Conservation (phyloP, 805 yeast species). For the Nadsonia fulvescens region DNA sequence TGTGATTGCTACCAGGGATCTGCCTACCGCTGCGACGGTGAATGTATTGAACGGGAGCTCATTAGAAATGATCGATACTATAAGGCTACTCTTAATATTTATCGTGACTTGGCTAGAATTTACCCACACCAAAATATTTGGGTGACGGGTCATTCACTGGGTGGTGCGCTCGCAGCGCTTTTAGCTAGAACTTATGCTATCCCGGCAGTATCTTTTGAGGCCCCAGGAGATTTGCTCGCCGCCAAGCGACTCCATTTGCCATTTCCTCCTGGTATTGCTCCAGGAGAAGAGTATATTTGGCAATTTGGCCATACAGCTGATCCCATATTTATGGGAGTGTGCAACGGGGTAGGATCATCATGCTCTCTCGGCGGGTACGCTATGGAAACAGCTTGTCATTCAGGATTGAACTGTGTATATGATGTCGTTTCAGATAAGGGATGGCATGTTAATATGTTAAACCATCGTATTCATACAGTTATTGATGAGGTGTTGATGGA, state of each 20-base stretch:
- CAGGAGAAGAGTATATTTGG: slow-evolving; percentile 69
- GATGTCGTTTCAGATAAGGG: slow-evolving; percentile 81
- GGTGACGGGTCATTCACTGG: slow-evolving; percentile 91
- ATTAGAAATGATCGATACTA: slow-evolving; percentile 65
- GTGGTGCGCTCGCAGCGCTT: slow-evolving; percentile 70
- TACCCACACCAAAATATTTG: slow-evolving; percentile 59
- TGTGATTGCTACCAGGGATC: slow-evolving; percentile 75
- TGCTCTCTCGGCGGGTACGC: slow-evolving; percentile 93
- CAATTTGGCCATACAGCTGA: slow-evolving; percentile 95
- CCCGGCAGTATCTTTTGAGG: slow-evolving; percentile 80
- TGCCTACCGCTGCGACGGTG: slow-evolving; percentile 75
- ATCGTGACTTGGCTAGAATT: slow-evolving; percentile 42
- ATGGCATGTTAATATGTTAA: slow-evolving; percentile 75
- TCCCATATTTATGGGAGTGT: slow-evolving; percentile 90
- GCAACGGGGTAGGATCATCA: slow-evolving; percentile 80
- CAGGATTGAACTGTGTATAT: slow-evolving; percentile 74
- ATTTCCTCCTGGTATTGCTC: slow-evolving; percentile 76
- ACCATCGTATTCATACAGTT: slow-evolving; percentile 82
- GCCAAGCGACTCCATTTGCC: slow-evolving; percentile 76
- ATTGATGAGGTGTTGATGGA: slow-evolving; percentile 58
- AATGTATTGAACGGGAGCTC: slow-evolving; percentile 65
- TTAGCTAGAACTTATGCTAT: slow-evolving; percentile 79
- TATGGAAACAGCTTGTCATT: slow-evolving; percentile 89
- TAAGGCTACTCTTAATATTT: slow-evolving; percentile 59
- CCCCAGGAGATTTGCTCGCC: slow-evolving; percentile 84